Percentiles rank a stretch among this genome's conserved stretches.
Evolutionary conservation across 2,329 filamentous ascomycete genomes (phyloP).

Genomic region (Xylaria arbuscula): DNA sequence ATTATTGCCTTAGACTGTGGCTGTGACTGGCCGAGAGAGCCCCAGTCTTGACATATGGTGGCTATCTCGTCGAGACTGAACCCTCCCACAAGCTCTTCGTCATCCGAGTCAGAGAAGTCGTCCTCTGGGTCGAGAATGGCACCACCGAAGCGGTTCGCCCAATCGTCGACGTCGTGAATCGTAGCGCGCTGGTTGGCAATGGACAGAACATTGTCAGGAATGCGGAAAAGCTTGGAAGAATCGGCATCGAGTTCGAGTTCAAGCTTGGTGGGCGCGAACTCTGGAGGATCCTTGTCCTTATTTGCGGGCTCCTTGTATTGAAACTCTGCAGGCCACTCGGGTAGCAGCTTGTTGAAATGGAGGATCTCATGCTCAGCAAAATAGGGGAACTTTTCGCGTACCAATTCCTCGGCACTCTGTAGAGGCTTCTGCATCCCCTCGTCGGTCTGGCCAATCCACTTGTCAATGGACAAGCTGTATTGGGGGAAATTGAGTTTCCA

Average conservation of each 20-base stretch:
- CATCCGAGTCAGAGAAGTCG: slow-evolving; percentile 58
- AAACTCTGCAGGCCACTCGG: slow-evolving; percentile 81
- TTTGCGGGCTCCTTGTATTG: slow-evolving; percentile 82
- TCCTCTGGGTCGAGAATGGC: slow-evolving; percentile 54
- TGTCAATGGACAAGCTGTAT: slow-evolving; percentile 55
- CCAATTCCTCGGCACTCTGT: slow-evolving; percentile 78
- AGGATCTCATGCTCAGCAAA: slow-evolving; percentile 81
- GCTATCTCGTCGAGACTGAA: slow-evolving; percentile 83
- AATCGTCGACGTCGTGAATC: slow-evolving; percentile 62
- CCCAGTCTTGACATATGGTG: slow-evolving; percentile 89
- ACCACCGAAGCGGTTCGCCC: slow-evolving; percentile 60
- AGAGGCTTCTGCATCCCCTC: slow-evolving; percentile 76
- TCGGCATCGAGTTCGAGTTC: slow-evolving; percentile 87
- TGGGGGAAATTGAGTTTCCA: slow-evolving; percentile 58
- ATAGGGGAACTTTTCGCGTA: slow-evolving; percentile 82
- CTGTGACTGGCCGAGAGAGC: slow-evolving; percentile 58
- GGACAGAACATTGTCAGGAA: slow-evolving; percentile 69
- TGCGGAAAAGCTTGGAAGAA: slow-evolving; percentile 85
- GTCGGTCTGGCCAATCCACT: slow-evolving; percentile 51
- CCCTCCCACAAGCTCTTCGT: slow-evolving; percentile 71
- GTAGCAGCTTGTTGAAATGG: slow-evolving; percentile 84
- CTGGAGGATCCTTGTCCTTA: slow-evolving; percentile 74
- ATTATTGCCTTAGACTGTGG: slow-evolving; percentile 23
- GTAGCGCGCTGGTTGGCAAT: slow-evolving; percentile 62
- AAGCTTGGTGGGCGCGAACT: slow-evolving; percentile 83